phyloP scores from a whole-genome alignment of 257 asterid species.

The Linderniella brevidens region DNA sequence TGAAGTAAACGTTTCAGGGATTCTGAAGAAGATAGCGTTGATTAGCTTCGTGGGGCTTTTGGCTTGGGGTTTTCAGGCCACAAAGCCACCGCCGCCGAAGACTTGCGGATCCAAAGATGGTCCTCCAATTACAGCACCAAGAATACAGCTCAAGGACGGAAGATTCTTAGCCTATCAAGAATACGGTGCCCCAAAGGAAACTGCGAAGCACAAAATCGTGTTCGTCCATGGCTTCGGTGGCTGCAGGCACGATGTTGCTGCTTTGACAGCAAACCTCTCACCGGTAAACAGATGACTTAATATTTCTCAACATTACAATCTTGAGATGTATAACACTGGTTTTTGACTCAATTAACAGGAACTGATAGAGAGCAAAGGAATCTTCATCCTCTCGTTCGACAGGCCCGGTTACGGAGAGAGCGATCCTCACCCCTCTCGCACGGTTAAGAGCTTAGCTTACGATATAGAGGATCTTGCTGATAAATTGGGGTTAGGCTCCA shows the following conservation, averaged over 20 bases:
- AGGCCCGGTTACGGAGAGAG: conserved; percentile 97
- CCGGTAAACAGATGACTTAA: neutral
- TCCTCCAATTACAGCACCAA: conserved; percentile 4
- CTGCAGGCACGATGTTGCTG: conserved; percentile 2
- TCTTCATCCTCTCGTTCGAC: conserved; percentile 64
- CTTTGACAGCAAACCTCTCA: neutral
- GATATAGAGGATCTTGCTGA: conserved; percentile 86
- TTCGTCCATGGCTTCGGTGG: neutral
- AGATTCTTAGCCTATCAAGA: conserved; percentile 4
- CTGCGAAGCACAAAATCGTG: conserved; percentile 1
- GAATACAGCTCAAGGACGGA: conserved; percentile 7
- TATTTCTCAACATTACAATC: neutral
- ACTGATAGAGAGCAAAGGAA: conserved; percentile 36
- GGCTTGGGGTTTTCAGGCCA: neutral
- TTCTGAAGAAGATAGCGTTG: neutral
- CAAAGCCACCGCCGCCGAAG: conserved; percentile 3
- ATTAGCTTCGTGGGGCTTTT: neutral
- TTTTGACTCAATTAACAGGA: conserved; percentile 23
- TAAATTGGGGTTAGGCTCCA: conserved; percentile 62
- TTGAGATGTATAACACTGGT: neutral
- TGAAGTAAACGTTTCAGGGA: no score
- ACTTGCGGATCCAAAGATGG: conserved; percentile 2
- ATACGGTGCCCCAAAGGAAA: neutral
- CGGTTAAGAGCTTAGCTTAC: conserved; percentile 44
- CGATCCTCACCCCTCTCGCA: conserved; percentile 60